Base-by-base conservation (phyloP, 1,284 basidiomycete genomes). In the Ustilago crameri region DNA sequence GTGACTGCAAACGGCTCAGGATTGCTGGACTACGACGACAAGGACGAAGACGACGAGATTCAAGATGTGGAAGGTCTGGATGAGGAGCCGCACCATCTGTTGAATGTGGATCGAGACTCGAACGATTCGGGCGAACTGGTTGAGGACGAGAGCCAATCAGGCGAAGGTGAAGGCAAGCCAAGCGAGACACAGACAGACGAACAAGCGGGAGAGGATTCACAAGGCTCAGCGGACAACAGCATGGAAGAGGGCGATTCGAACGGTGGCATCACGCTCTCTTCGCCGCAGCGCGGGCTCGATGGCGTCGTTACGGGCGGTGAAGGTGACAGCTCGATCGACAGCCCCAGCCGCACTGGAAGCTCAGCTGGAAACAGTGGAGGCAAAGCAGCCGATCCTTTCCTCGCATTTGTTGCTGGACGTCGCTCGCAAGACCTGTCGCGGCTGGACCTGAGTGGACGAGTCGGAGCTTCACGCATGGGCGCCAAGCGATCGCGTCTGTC, bases 331-430 rank as follows among this genome's bases (percentile, higher is more conserved):
- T 51, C 44, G 15, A 30, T 26, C 4, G 63, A 61, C 15, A 68
- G 65, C 22, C 62, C 62, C 17, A 65, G 62, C 32, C 62, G 62
- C 23, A 9, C 44, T 0, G 27, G 54, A 2, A 30, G 40, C 14
- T 15, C 55, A 1, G 7, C 51, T 8, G 34, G 22, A 9, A 40
- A 15, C 12, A 40, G 37, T 23, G 43, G 23, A 17, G 22, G 34
- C 37, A 72, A 63, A 42, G 38, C 51, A 2, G 45, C 61, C 0
- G 75, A 78, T 60, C 75, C 75, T 1, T 78, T 78, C 55, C 53
- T 78, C 15, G 73, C 73, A 1, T 78, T 76, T 48, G 75, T 78
- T 10, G 75, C 70, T 2, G 73, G 68, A 9, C 46, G 68, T 4
- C 58, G 62, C 32, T 73, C 62, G 26, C 64, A 72, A 22, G 56